Conservation (phyloP, 257 asterid genomes). For the Primulina eburnea region DNA sequence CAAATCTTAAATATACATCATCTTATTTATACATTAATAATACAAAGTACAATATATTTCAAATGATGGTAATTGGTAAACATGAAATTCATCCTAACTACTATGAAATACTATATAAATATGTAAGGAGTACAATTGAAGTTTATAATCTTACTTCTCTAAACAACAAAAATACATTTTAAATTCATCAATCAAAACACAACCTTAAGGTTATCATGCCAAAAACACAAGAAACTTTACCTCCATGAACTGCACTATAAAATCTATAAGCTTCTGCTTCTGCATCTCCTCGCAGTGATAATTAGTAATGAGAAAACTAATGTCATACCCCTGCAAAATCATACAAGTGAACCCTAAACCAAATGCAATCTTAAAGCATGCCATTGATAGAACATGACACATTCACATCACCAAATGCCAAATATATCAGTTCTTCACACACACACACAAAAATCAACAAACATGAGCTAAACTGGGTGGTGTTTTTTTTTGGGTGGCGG, state of each 20-base stretch:
- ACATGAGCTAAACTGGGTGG: conserved; percentile 1
- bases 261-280: conserved; percentile 92
- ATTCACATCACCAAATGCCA: neutral
- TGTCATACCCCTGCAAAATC: conserved; percentile 94
- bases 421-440: conserved; percentile 17
- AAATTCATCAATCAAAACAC: no score
- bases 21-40: no score
- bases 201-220: conserved; percentile 2
- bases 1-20: no score
- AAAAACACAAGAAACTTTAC: conserved; percentile 35
- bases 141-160: no score
- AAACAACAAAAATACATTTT: no score
- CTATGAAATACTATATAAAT: no score
- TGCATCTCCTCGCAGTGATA: conserved; percentile 99
- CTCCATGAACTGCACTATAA: conserved; percentile 99
- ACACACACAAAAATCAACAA: neutral
- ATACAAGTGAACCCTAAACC: conserved; percentile 14
- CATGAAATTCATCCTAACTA: no score
- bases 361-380: neutral
- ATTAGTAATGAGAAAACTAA: conserved; percentile 91
- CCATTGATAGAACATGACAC: neutral
- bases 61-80: no score
- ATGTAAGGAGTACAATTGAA: no score
- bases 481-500: no score
- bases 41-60: no score